Base-by-base conservation (phyloP, 306 rosid genomes). In the Potentilla sterilis region DNA sequence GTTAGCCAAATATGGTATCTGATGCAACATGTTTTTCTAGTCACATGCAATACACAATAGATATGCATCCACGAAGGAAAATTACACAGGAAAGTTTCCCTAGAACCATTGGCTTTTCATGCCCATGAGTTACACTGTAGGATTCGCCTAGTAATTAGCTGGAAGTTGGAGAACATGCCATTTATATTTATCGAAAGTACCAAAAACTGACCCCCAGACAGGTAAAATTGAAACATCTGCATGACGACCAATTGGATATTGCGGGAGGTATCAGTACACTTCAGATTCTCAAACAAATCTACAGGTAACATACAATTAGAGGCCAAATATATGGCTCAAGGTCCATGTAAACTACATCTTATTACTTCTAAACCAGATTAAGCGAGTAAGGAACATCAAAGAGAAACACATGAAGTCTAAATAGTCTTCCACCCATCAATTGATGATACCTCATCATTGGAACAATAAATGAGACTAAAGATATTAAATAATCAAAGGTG, bases 381-480 rank as follows among this genome's bases (percentile, higher is more conserved):
- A 61, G 38, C 19, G 8, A 59, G 38, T 58, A 59, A 59, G 19
- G 37, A 28, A 28, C 40, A 59, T 32, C 66, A 5, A 59, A 32
- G 40, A 61, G 10, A 61, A 61, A 32, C 67, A 61, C 41, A 24
- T 5, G 41, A 28, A 61, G 67, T 32, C 67, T 12, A 61, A 28
- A 37, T 32, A 40, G 32, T 61, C 15, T 34, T 61, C 41, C 40
- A 32, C 40, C 41, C n/a, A 61, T 28, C n/a, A 61, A 69, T 57
- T 47, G 11, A 18, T 15, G 43, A 69, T 69, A 16, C 43, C 34
- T 47, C n/a, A 4, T 37, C 28, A 16, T 4, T 47, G 43, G 16
- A 69, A 47, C 28, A 47, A 47, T 47, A 55, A 69, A 69, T 69
- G 59, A 47, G 43, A 48, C 24, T 52, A n/a, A 0, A 70, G 61